Evolutionary conservation across 176 grass and related monocot genomes (phyloP).

Genomic region (Alloteropsis semialata): DNA sequence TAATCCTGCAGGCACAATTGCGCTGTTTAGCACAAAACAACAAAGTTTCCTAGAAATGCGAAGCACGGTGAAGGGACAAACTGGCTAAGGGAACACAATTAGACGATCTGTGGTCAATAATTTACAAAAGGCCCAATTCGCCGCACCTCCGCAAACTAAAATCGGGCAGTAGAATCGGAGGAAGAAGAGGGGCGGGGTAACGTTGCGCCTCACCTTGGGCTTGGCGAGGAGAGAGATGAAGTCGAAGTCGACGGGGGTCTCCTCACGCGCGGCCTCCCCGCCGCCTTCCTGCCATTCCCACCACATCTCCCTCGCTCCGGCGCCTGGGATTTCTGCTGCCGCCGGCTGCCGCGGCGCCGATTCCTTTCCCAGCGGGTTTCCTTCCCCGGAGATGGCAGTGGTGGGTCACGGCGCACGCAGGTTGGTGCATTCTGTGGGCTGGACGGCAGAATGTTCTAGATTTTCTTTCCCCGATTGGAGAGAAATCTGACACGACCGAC

Average conservation of each 20-base stretch:
- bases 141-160: neutral
- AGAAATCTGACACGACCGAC: slow-evolving; percentile 31
- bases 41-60: neutral
- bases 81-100: neutral
- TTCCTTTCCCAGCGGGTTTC: neutral
- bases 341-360: neutral
- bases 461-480: slow-evolving; percentile 17
- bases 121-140: neutral
- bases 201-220: slow-evolving; percentile 48
- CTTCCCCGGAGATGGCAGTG: slow-evolving; percentile 24
- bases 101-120: neutral
- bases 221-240: slow-evolving; percentile 56
- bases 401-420: neutral
- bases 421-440: slow-evolving; percentile 35
- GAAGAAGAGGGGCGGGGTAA: neutral
- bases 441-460: slow-evolving; percentile 33
- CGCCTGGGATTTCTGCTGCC: neutral
- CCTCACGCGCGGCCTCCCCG: slow-evolving; percentile 50
- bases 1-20: slow-evolving; percentile 74
- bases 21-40: neutral
- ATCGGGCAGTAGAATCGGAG: neutral
- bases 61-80: neutral
- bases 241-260: slow-evolving; percentile 80
- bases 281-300: slow-evolving; percentile 63
- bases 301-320: slow-evolving; percentile 42